phyloP scores from a whole-genome alignment of 164 flowering plant genomes.

The Santalum album region DNA sequence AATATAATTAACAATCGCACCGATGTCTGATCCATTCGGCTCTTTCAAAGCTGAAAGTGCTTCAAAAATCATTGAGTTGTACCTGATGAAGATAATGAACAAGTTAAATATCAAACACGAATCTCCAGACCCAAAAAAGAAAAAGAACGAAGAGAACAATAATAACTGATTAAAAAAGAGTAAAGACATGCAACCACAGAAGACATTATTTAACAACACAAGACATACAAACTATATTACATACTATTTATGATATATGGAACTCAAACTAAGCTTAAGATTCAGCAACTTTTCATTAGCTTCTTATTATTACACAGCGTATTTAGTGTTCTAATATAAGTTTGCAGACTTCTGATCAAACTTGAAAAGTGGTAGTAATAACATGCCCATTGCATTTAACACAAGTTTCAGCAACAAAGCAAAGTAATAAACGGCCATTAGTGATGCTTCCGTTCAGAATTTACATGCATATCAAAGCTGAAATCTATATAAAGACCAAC shows the following conservation, averaged over 20 bases:
- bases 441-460: too few species aligned
- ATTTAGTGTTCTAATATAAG: too few species aligned
- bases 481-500: too few species aligned
- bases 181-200: not conserved
- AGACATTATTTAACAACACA: not conserved
- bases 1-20: conserved; percentile 41
- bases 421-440: too few species aligned
- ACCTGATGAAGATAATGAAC: conserved; percentile 29
- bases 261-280: too few species aligned
- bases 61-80: conserved; percentile 50
- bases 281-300: too few species aligned
- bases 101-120: not conserved
- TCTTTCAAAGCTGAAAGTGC: conserved; percentile 56
- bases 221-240: not conserved
- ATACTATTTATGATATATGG: not conserved
- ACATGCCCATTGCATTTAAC: too few species aligned
- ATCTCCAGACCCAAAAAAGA: not conserved
- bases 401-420: too few species aligned
- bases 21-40: conserved; percentile 51
- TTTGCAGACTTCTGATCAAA: too few species aligned
- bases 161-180: not conserved
- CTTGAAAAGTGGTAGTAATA: too few species aligned
- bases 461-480: too few species aligned
- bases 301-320: too few species aligned
- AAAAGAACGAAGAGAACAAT: not conserved